A percentile compares a stretch with the other conserved stretches of the same genome.
These are phyloP conservation scores for Cantharellus anzutake DNA, from an alignment of 768 basidiomycete species.

Conservation along the genomic window DNA sequence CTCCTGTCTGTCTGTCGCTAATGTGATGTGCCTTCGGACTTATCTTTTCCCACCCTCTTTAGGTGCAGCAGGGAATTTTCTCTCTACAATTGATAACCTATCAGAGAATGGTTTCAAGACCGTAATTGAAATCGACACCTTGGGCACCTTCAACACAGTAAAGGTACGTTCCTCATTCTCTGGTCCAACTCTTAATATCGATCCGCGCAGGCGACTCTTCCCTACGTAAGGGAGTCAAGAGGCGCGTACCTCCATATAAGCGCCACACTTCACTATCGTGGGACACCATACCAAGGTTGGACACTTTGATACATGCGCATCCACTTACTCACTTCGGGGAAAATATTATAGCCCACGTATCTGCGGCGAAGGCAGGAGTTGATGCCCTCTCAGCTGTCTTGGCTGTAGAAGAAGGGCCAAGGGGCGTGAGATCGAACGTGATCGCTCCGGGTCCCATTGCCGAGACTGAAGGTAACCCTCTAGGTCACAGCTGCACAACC, in stretches of 20 bases:
- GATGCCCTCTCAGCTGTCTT: constrained; percentile 75
- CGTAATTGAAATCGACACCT: constrained; percentile 82
- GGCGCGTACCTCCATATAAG: constrained; percentile 84
- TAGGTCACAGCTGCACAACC: not conserved
- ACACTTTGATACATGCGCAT: not conserved
- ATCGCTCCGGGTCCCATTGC: constrained; percentile 33
- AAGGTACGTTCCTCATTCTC: not conserved
- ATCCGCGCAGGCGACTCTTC: constrained; percentile 66
- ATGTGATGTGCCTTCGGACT: no score
- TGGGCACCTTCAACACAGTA: constrained; percentile 22
- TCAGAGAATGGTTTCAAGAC: constrained; percentile 85
- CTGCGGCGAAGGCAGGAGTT: constrained; percentile 85
- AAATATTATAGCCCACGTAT: constrained; percentile 66
- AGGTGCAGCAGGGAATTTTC: constrained; percentile 95
- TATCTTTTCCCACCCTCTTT: not conserved
- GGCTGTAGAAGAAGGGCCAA: constrained; percentile 86
- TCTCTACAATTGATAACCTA: constrained; percentile 64
- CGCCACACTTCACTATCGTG: constrained; percentile 70
- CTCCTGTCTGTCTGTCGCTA: no score
- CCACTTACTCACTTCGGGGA: not conserved
- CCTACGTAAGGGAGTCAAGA: constrained; percentile 43
- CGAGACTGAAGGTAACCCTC: not conserved
- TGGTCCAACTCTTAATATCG: constrained; percentile 14
- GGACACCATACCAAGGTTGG: constrained; percentile 18
- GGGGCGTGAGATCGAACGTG: constrained; percentile 77